phyloP scores from a whole-genome alignment of 139 green algal genomes.

The Nannochloris sp. region DNA sequence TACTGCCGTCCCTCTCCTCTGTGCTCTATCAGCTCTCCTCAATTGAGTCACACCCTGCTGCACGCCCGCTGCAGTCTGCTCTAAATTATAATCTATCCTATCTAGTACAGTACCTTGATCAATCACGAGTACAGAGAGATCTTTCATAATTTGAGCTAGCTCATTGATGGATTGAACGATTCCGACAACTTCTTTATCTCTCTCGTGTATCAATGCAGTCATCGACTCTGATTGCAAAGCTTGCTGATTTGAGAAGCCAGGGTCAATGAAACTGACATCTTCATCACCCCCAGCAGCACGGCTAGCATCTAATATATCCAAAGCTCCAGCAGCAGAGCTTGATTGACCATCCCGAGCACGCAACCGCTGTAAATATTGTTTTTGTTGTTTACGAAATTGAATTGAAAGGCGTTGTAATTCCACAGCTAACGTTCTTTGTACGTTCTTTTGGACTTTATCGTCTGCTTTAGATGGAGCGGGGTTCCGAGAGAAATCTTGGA shows the following conservation, averaged over 20 bases:
- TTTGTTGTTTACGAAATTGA: conserved; percentile 84
- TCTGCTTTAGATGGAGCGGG: conserved; percentile 20
- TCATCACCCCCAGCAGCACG: not conserved
- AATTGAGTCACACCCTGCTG: conserved; percentile 88
- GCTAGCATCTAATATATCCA: conserved; percentile 22
- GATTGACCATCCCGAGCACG: conserved; percentile 53
- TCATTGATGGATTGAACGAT: conserved; percentile 75
- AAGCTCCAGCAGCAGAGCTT: conserved; percentile 29
- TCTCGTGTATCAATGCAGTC: conserved; percentile 56
- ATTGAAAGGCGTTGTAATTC: conserved; percentile 76
- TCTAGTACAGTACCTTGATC: conserved; percentile 97
- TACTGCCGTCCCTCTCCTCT: conserved; percentile 68
- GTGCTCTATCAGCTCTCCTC: conserved; percentile 77
- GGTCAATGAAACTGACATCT: conserved; percentile 40
- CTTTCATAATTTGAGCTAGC: conserved; percentile 92
- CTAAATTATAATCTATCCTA: conserved; percentile 91
- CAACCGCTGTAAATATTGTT: conserved; percentile 74
- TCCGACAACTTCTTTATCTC: conserved; percentile 77
- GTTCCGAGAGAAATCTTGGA: conserved; percentile 35
- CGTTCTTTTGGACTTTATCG: conserved; percentile 49
- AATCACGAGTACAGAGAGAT: conserved; percentile 91
- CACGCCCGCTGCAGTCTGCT: conserved; percentile 53
- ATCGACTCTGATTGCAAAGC: conserved; percentile 30
- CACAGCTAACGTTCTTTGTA: conserved; percentile 76
- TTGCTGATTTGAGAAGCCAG: conserved; percentile 70